Evolutionary conservation across 768 basidiomycete species (phyloP).

Genomic region (Kockovaella imperatae): DNA sequence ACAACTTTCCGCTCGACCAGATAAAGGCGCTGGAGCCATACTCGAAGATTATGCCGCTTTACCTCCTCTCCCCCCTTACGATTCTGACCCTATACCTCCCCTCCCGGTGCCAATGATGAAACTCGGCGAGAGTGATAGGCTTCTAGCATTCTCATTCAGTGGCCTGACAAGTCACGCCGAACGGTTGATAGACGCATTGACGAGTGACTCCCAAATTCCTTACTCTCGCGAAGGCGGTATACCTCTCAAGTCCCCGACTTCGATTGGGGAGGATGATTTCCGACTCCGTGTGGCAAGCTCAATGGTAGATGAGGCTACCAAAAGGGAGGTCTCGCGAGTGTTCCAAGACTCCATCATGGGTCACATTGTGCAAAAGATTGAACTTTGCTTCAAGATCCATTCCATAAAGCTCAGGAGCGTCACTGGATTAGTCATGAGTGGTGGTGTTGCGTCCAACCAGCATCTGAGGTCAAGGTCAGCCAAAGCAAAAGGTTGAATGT

Average conservation of each 20-base stretch:
- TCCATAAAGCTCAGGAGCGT: conserved; percentile 45
- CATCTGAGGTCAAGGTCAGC: conserved; percentile 60
- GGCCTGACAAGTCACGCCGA: conserved; percentile 68
- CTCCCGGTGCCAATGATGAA: conserved; percentile 18
- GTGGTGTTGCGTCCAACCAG: conserved; percentile 84
- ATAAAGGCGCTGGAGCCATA: conserved; percentile 16
- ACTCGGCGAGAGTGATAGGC: conserved; percentile 22
- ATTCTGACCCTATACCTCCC: conserved; percentile 2
- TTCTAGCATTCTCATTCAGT: conserved; percentile 68
- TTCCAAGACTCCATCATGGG: conserved; percentile 66
- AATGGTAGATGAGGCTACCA: conserved; percentile 4
- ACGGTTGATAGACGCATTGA: conserved; percentile 48
- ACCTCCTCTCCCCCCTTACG: conserved; percentile 17
- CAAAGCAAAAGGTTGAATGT: no score
- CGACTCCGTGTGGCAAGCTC: background rate
- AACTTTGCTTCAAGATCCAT: conserved; percentile 49
- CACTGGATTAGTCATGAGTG: conserved; percentile 66
- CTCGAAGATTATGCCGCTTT: conserved; percentile 22
- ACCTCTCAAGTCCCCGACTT: conserved; percentile 44
- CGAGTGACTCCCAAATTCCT: background rate
- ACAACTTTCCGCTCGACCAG: conserved; percentile 48
- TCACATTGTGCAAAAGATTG: conserved; percentile 70
- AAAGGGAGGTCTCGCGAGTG: conserved; percentile 53
- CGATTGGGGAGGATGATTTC: conserved; percentile 14
- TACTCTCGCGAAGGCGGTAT: conserved; percentile 29